A percentile compares a stretch with the other conserved stretches of the same genome.
These are phyloP conservation scores for Boehmeria nivea DNA, from an alignment of 306 rosid species.

Conservation along the genomic window DNA sequence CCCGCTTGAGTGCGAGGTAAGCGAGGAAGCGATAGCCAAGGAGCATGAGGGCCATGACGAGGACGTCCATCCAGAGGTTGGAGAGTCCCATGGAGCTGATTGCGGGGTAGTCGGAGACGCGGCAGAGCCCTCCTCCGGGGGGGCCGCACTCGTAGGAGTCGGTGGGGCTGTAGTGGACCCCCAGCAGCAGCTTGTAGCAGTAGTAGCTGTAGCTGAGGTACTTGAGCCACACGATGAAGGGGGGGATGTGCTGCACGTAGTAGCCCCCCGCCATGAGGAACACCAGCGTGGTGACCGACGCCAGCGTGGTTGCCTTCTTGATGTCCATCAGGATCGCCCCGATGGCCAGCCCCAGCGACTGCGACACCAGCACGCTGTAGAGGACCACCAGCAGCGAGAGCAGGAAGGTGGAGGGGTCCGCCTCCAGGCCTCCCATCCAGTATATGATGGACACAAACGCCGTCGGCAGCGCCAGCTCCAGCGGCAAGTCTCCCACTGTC, in stretches of 20 bases:
- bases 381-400: constrained; percentile 84
- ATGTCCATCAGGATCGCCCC: constrained; percentile 95
- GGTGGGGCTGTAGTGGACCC: constrained; percentile 70
- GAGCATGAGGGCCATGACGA: constrained; percentile 78
- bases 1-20: constrained; percentile 74
- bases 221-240: constrained; percentile 88
- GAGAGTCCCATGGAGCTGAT: constrained; percentile 73
- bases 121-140: constrained; percentile 57
- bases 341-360: constrained; percentile 85
- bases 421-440: constrained; percentile 97
- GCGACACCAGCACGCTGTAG: constrained; percentile 90
- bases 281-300: constrained; percentile 93
- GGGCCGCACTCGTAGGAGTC: constrained; percentile 79
- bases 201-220: constrained; percentile 92
- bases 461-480: constrained; percentile 93
- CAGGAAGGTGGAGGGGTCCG: constrained; percentile 67
- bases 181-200: constrained; percentile 89
- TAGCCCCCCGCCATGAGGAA: constrained; percentile 98
- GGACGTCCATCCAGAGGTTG: constrained; percentile 75
- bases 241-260: constrained; percentile 86
- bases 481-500: constrained; percentile 83
- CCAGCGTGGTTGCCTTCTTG: constrained; percentile 88
- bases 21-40: constrained; percentile 82
- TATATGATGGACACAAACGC: constrained; percentile 82
- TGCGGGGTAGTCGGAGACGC: constrained; percentile 64